Percentiles rank a stretch among this genome's conserved stretches.
phyloP scores from a whole-genome alignment of 2,329 filamentous ascomycete species.

The Herpotrichia juniperi region DNA sequence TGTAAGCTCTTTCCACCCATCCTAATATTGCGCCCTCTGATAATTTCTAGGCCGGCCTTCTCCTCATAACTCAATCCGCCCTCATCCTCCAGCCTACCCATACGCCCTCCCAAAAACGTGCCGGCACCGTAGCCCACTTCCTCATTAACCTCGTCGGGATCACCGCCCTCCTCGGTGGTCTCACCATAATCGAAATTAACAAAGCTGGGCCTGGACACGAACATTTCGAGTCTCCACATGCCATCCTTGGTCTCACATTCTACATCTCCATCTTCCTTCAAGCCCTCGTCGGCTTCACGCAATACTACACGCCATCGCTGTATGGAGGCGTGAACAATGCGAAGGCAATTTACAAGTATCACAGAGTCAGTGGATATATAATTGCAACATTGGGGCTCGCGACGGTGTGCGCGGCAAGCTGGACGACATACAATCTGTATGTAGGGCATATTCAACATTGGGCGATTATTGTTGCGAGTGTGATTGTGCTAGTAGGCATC shows the following conservation, averaged over 20 bases:
- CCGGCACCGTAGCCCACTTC: constrained; percentile 70
- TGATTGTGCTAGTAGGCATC: constrained; percentile 73
- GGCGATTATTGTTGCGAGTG: constrained; percentile 70
- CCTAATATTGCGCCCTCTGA: constrained; percentile 12
- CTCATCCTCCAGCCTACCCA: constrained; percentile 88
- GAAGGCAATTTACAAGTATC: constrained; percentile 88
- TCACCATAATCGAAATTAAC: constrained; percentile 80
- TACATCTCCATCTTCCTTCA: constrained; percentile 74
- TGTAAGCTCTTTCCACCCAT: constrained; percentile 25
- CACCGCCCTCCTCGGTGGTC: constrained; percentile 66
- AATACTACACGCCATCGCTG: constrained; percentile 75
- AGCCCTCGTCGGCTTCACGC: constrained; percentile 78
- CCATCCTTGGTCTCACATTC: constrained; percentile 79
- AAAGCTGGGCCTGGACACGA: constrained; percentile 71
- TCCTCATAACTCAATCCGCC: constrained; percentile 79
- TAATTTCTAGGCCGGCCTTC: constrained; percentile 62
- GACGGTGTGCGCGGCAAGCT: constrained; percentile 75
- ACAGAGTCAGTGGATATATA: constrained; percentile 77
- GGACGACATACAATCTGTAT: constrained; percentile 74
- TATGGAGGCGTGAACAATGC: constrained; percentile 82
- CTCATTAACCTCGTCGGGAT: constrained; percentile 71
- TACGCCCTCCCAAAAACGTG: constrained; percentile 73
- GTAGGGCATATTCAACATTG: constrained; percentile 76
- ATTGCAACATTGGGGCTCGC: constrained; percentile 73
- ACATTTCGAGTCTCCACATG: constrained; percentile 83